Conservation (phyloP, 2,329 filamentous ascomycete genomes). For the Scedosporium minutisporum region DNA sequence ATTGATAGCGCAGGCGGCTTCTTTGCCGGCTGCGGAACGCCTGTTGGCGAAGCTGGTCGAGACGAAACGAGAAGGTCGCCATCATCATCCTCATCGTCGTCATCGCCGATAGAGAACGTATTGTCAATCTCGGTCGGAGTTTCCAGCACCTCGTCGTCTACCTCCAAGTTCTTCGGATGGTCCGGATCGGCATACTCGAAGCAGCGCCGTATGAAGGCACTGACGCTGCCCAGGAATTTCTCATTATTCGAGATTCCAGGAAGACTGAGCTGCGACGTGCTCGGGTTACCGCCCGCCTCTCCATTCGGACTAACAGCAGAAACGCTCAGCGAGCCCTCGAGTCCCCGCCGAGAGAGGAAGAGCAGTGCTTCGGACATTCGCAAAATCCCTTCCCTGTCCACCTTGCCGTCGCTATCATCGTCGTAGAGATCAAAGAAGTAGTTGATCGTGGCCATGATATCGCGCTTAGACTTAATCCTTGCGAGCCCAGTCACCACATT, state of each 20-base stretch:
- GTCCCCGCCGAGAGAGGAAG: constrained; percentile 80
- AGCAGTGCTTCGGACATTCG: constrained; percentile 88
- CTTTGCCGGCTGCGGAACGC: constrained; percentile 31
- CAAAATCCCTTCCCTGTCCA: constrained; percentile 90
- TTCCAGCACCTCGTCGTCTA: constrained; percentile 18
- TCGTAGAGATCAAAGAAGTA: constrained; percentile 99
- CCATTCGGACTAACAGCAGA: constrained; percentile 45
- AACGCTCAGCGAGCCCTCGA: constrained; percentile 62
- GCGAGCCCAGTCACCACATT: constrained; percentile 88
- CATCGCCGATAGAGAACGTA: constrained; percentile 69
- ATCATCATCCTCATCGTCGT: constrained; percentile 46
- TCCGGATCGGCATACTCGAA: constrained; percentile 98
- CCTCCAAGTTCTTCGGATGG: constrained; percentile 52
- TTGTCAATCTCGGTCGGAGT: constrained; percentile 22
- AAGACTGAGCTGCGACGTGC: constrained; percentile 25
- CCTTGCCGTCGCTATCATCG: constrained; percentile 79
- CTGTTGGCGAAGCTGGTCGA: constrained; percentile 18
- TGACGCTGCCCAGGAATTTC: constrained; percentile 83
- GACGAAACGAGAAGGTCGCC: constrained; percentile 54
- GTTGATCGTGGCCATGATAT: constrained; percentile 96
- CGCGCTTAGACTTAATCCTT: constrained; percentile 80
- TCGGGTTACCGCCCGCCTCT: constrained; percentile 22
- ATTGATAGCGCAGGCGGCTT: constrained; percentile 31
- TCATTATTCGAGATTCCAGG: constrained; percentile 63
- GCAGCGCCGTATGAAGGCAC: constrained; percentile 88